Base-by-base conservation (phyloP, 345 rosid genomes). In the Mangifera indica region DNA sequence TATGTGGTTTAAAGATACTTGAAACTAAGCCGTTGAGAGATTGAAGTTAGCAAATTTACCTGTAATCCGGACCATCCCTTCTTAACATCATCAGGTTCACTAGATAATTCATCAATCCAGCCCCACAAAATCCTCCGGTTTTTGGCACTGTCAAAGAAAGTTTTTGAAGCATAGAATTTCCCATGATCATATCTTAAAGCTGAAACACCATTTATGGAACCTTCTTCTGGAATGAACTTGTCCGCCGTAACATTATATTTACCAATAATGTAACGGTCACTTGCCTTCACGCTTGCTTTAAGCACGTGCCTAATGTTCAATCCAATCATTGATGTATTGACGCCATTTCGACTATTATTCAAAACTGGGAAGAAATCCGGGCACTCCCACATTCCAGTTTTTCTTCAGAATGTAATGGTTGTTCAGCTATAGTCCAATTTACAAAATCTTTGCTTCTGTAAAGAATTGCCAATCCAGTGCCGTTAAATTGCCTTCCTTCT, bases 31-130 rank as follows among this genome's bases (percentile, higher is more conserved):
- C 8, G n/a, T n/a, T n/a, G n/a, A n/a, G n/a, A n/a, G n/a, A n/a
- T n/a, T n/a, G n/a, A n/a, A n/a, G n/a, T n/a, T n/a, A 34, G 6
- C 4, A 5, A 15, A 14, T 25, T 84, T 87, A 88, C 91, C 90
- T 87, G 91, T 74, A 92, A 34, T 18, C 96, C 89, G 18, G 92
- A 73, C 90, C 96, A 90, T n/a, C 93, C 96, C 77, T 80, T 90
- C 74, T 78, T 71, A 45, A 80, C 11, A 71, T 86, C 87, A 77
- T 78, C 80, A 0, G 42, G 51, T 4, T 51, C 71, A 0, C 69
- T 80, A 0, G 85, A 84, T 1, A 89, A 88, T 67, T 90, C 94
- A n/a, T 85, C 83, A 32, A 85, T 32, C 97, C 97, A 93, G 12
- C 87, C 94, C 91, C 89, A 85, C 66, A 86, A 75, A 32, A 90